phyloP scores from a whole-genome alignment of 768 basidiomycete genomes.

The Pleurotus platypus region DNA sequence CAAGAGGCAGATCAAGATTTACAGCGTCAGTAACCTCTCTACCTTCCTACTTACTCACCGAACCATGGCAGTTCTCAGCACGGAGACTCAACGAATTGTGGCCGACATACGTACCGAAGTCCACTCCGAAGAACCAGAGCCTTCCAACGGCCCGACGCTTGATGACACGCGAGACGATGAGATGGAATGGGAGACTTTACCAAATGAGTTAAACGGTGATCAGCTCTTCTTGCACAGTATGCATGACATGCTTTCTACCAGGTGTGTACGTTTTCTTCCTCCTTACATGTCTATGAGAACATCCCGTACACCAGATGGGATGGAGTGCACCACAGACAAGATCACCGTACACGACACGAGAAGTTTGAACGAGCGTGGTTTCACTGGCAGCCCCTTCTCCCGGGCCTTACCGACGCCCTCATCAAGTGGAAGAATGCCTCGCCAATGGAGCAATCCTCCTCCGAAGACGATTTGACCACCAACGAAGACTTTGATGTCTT shows the following conservation, averaged over 20 bases:
- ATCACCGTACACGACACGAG: not conserved
- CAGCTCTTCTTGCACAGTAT: not conserved
- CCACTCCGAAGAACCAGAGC: not conserved
- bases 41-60: no score
- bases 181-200: not conserved
- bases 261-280: not conserved
- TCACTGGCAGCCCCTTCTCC: not conserved
- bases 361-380: not conserved
- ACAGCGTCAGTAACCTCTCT: no score
- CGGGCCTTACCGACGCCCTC: not conserved
- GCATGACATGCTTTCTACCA: not conserved
- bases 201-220: not conserved
- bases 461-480: not conserved
- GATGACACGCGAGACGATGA: not conserved
- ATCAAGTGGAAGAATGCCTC: constrained; percentile 9
- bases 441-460: not conserved
- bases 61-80: not conserved
- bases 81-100: not conserved
- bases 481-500: not conserved
- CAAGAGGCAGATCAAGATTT: no score
- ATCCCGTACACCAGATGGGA: not conserved
- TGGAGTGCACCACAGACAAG: not conserved
- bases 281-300: not conserved
- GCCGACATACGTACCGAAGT: not conserved
- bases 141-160: no score